Evolutionary conservation across 306 rosid species (phyloP), one percentile per base, ranked within the genome.

Genomic region (Corylus americana): DNA sequence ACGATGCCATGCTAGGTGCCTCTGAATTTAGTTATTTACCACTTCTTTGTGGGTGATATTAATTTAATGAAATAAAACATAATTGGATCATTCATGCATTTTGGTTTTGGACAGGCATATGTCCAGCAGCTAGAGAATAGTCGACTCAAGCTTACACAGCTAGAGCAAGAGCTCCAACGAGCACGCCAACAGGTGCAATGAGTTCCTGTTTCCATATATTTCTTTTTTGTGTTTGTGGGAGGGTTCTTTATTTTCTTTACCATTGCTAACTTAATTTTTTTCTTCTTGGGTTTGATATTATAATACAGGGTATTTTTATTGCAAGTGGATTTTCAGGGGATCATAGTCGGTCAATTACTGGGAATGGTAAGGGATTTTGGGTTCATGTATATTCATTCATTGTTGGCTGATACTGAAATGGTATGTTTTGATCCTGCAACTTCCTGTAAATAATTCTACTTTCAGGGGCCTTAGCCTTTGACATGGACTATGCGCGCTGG

Each of bases 91-190:
- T 81, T 85, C 70, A 77, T 81, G 74, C 84, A 84, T 79, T 85
- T 87, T 87, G 87, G 83, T 85, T 88, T 89, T 87, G 59, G 86
- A 80, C 86, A 92, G 97, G 98, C 97, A 55, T 92, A 94, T 82
- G 96, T 94, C 82, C 96, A 92, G 80, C 96, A 92, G 81, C 80
- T 90, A 87, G 96, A 92, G 82, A 92, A 55, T 27, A 88, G 93
- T 88, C 78, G 90, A 50, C 75, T 83, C 20, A 89, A 86, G 87
- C 94, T 94, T 62, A 64, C 89, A 1, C 94, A 91, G 69, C 72
- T 94, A 17, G 97, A 92, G 80, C 94, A 92, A 85, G 96, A 92
- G 78, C 91, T 94, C 69, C 94, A 89, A 55, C 85, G 82, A 44
- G 86, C 86, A 7, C 92, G 91, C 4, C 97, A 94, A 64, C 96